These are phyloP conservation scores for Amylostereum chailletii DNA, from an alignment of 1,284 basidiomycete genomes.

Conservation along the genomic window DNA sequence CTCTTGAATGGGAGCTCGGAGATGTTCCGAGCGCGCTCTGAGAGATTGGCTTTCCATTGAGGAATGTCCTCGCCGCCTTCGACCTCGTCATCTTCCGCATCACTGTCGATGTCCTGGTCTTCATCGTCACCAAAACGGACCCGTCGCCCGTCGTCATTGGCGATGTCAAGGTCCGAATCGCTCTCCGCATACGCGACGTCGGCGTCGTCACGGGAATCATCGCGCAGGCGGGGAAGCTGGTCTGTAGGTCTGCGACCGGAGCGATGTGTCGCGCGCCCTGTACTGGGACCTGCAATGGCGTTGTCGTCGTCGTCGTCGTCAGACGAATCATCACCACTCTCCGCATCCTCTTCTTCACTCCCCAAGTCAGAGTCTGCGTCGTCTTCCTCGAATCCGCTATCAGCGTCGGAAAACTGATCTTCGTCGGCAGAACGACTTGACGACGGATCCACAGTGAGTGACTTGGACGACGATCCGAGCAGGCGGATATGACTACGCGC, in stretches of 20 bases:
- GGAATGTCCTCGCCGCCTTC: conserved; percentile 40
- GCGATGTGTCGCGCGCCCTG: conserved; percentile 33
- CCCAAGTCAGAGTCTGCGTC: conserved; percentile 1
- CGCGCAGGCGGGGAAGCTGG: conserved; percentile 25
- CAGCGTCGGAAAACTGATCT: background rate
- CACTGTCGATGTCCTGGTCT: conserved; percentile 46
- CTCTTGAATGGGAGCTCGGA: conserved; percentile 35
- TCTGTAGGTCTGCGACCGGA: conserved; percentile 31
- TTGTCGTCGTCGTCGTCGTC: conserved; percentile 16
- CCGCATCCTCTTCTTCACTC: conserved; percentile 19
- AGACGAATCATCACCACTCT: conserved; percentile 20
- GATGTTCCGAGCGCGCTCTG: conserved; percentile 46
- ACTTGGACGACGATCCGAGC: conserved; percentile 65
- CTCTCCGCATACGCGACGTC: conserved; percentile 70
- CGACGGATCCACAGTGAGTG: conserved; percentile 25
- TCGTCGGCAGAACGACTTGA: conserved; percentile 9
- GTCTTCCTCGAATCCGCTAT: too few species aligned
- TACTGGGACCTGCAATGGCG: conserved; percentile 10
- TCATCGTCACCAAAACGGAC: conserved; percentile 41
- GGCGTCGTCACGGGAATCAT: conserved; percentile 27
- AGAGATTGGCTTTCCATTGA: conserved; percentile 74
- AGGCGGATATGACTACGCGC: conserved; percentile 79
- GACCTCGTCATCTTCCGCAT: conserved; percentile 30
- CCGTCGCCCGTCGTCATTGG: conserved; percentile 31
- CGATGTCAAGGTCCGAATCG: conserved; percentile 60